These are phyloP conservation scores for Candida dubliniensis DNA, from an alignment of 1,139 yeast species.

Conservation along the genomic window DNA sequence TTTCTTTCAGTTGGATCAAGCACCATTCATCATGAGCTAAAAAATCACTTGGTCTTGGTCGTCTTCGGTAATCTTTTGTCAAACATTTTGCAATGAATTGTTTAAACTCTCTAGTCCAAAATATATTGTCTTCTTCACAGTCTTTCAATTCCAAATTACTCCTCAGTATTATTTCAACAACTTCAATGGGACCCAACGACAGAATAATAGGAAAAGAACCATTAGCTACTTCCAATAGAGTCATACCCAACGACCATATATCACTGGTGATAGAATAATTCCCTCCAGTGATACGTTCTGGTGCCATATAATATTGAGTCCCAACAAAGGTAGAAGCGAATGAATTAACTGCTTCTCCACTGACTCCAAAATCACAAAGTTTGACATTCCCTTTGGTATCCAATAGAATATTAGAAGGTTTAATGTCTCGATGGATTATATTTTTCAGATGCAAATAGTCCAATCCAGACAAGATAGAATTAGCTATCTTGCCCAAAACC, in stretches of 20 bases:
- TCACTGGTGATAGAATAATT: slow-evolving; percentile 94
- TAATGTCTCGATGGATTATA: slow-evolving; percentile 90
- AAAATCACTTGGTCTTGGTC: slow-evolving; percentile 95
- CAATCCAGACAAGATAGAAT: slow-evolving; percentile 77
- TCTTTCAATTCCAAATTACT: slow-evolving; percentile 77
- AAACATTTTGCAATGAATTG: slow-evolving; percentile 80
- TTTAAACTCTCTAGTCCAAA: slow-evolving; percentile 82
- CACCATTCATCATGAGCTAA: slow-evolving; percentile 28
- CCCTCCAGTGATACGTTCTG: slow-evolving; percentile 93
- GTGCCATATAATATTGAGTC: slow-evolving; percentile 97
- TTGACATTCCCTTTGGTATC: slow-evolving; percentile 79
- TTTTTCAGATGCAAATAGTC: slow-evolving; percentile 84
- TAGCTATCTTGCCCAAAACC: slow-evolving; percentile 87
- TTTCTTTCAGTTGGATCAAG: slow-evolving; percentile 17
- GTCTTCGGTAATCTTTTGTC: slow-evolving; percentile 70
- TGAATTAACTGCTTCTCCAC: slow-evolving; percentile 94
- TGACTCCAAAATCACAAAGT: slow-evolving; percentile 96
- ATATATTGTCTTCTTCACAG: slow-evolving; percentile 71
- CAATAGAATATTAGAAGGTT: slow-evolving; percentile 86
- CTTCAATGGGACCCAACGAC: slow-evolving; percentile 73
- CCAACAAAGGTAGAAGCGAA: slow-evolving; percentile 96
- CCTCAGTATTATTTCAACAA: slow-evolving; percentile 75
- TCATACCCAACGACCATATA: slow-evolving; percentile 93
- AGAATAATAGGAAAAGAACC: slow-evolving; percentile 71
- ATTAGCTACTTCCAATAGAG: slow-evolving; percentile 87